Evolutionary conservation across 192 early-diverging fungal species (phyloP), one percentile per base, ranked within the genome.

Genomic region (Coemansia sp.): DNA sequence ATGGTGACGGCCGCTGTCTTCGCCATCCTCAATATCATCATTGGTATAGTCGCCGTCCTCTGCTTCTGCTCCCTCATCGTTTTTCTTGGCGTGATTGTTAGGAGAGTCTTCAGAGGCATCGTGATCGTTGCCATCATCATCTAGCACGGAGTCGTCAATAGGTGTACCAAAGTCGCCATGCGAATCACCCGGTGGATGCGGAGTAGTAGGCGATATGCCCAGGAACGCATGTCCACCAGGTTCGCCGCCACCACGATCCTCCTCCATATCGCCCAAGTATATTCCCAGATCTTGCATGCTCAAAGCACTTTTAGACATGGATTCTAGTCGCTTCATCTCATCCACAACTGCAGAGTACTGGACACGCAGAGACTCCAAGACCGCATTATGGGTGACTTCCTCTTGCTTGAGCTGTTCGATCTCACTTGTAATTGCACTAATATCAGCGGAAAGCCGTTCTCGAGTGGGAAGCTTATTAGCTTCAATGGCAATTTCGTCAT

Each of bases 201-300:
- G 70, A 0, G 79, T 66, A 2, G 79, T 44, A 15, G 74, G 74
- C 9, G 78, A 75, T 43, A 81, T 56, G 4, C 63, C 67, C 23
- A 64, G 23, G 39, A 64, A 43, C 12, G 53, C 53, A 11, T 67
- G 72, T 5, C 9, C 49, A 13, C 64, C 61, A 9, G 37, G 43
- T 10, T 62, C 61, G 23, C 41, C 65, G 19, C 56, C 48, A 19
- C 38, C 39, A 16, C 13, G 32, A 7, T 81, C 78, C 32, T 70
- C 74, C 23, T 61, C 67, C n/a, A 68, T 54, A 6, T 47, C 48
- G 19, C 71, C 71, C 18, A 81, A 32, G 43, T 70, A 76, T 38
- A 81, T 81, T 9, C 71, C 74, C 39, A 81, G 52, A 18, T 81
- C 79, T 48, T 81, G 79, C 63, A 69, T 69, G 56, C 63, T 81